These are phyloP conservation scores for Xylariaceae sp. DNA, from an alignment of 2,329 filamentous ascomycete genomes.

Conservation along the genomic window DNA sequence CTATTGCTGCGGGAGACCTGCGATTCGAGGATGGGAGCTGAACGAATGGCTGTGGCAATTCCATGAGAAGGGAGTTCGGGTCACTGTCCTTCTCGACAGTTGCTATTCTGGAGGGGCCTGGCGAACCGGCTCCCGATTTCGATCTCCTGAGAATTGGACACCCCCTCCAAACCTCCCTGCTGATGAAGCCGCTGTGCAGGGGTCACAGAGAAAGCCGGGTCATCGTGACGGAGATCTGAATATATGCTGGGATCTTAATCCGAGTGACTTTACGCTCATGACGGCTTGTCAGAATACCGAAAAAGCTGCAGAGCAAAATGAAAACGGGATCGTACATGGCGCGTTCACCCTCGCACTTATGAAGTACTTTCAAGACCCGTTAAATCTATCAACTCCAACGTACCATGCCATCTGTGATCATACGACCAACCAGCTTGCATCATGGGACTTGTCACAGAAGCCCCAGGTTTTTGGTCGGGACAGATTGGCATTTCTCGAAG, in stretches of 20 bases:
- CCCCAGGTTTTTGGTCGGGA: constrained; percentile 5
- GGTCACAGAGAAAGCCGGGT: not conserved
- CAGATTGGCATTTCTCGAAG: not conserved
- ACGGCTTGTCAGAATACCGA: not conserved
- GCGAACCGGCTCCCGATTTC: not conserved
- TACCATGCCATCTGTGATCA: no score
- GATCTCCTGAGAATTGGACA: no score
- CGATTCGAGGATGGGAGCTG: constrained; percentile 4
- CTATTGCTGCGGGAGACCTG: not conserved
- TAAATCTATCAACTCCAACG: no score
- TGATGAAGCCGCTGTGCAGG: constrained; percentile 1
- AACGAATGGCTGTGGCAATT: not conserved
- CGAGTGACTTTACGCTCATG: not conserved
- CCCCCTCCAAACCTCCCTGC: not conserved
- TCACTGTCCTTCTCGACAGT: constrained; percentile 5
- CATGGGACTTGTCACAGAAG: not conserved
- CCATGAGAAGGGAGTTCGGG: not conserved
- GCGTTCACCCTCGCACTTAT: no score
- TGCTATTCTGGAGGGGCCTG: constrained; percentile 5
- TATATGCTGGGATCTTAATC: constrained; percentile 10
- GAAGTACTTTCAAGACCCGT: no score
- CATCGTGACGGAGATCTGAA: not conserved
- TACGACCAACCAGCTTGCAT: no score
- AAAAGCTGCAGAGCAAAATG: no score
- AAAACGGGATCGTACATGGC: no score